phyloP scores from a whole-genome alignment of 192 early-diverging fungal genomes.

The Backusella sp. region DNA sequence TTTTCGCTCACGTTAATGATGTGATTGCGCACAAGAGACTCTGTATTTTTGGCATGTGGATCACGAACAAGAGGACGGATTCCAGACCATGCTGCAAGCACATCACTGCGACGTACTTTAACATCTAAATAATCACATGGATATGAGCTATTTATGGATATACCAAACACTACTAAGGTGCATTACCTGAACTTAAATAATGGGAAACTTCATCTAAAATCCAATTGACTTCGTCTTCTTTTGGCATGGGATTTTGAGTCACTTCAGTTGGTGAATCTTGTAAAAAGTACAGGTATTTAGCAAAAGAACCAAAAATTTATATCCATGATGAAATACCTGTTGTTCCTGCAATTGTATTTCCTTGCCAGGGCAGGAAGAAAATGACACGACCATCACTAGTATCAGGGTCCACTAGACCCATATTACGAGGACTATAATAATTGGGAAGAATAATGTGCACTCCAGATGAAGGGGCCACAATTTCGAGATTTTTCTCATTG shows the following conservation, averaged over 20 bases:
- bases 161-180: neutral
- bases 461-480: conserved; percentile 92
- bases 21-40: conserved; percentile 93
- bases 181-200: conserved; percentile 73
- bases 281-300: neutral
- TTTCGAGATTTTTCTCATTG: conserved; percentile 67
- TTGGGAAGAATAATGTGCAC: conserved; percentile 94
- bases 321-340: conserved; percentile 46
- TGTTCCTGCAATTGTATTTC: conserved; percentile 93
- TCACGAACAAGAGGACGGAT: conserved; percentile 97
- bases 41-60: conserved; percentile 89
- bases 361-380: conserved; percentile 98
- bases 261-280: conserved; percentile 83
- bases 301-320: neutral
- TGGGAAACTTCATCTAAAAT: conserved; percentile 89
- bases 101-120: conserved; percentile 95
- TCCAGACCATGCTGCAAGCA: conserved; percentile 97
- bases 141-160: neutral
- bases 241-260: conserved; percentile 80
- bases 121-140: conserved; percentile 57
- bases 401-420: conserved; percentile 93
- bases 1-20: conserved; percentile 87
- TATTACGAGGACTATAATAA: conserved; percentile 92
- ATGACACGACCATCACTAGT: conserved; percentile 96
- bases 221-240: conserved; percentile 94